Base-by-base conservation (phyloP, 108 stramenopile species). In the Epithemia pelagica region DNA sequence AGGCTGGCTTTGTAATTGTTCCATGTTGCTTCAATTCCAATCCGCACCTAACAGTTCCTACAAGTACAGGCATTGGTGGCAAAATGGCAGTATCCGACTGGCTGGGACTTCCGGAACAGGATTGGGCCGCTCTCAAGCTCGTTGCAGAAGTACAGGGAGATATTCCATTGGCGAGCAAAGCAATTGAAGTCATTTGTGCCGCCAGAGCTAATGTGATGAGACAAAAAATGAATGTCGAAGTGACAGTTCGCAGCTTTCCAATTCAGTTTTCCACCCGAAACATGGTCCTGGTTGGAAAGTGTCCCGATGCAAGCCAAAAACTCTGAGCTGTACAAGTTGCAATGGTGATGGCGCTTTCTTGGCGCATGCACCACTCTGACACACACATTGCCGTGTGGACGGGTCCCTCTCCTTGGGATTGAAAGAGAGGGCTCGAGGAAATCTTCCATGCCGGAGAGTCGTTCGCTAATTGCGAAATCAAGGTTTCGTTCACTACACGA, bases 131-230 rank as follows among this genome's bases (percentile, higher is more conserved):
- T 10, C 60, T 91, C 57, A 86, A 80, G 63, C 65, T 70, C 24
- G 32, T 84, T 25, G 86, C 86, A 1, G 89, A 91, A 72, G 52
- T 88, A 2, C 89, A 91, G 64, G 83, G 82, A n/a, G 83, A 91
- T 58, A 78, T 82, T 23, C 59, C 68, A 0, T 46, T 81, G 25
- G 69, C 86, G 2, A 69, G 57, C 15, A 27, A 78, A 46, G 86
- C 86, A 28, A 88, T 82, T 54, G 80, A 83, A 54, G 64, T 78
- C 25, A 68, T 91, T 52, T 86, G 85, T 74, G 81, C 72, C 8
- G 26, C 88, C 24, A 78, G 89, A 1, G 83, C 86, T 5, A 18
- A 61, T 18, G 85, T 86, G 25, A 79, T 74, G 31, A 66, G 61
- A 10, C 74, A 65, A 59, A 54, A 58, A n/a, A 46, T 23, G 0